These are phyloP conservation scores for Stagonosporopsis rhizophila DNA, from an alignment of 2,329 filamentous ascomycete genomes.

Conservation along the genomic window DNA sequence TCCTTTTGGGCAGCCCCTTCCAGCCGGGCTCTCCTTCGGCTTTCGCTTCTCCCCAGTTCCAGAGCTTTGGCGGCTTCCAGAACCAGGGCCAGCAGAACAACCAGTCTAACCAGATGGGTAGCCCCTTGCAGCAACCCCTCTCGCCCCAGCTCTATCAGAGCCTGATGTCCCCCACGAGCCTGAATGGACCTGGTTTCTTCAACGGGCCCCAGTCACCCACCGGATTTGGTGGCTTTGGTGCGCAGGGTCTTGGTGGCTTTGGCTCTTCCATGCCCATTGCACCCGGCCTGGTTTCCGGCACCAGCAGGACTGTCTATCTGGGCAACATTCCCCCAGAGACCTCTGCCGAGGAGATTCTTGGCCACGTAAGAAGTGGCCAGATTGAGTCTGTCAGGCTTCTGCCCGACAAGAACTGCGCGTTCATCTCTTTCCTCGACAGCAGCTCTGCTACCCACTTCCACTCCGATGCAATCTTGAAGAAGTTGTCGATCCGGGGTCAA, in stretches of 20 bases:
- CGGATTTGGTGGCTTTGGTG: conserved; percentile 70
- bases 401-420: conserved; percentile 99
- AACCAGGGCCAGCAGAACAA: conserved; percentile 67
- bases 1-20: conserved; percentile 94
- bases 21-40: conserved; percentile 91
- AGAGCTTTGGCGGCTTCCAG: conserved; percentile 76
- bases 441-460: conserved; percentile 99
- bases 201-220: conserved; percentile 87
- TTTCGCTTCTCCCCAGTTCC: conserved; percentile 91
- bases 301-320: conserved; percentile 94
- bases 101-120: conserved; percentile 69
- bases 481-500: conserved; percentile 96
- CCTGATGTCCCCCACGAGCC: conserved; percentile 84
- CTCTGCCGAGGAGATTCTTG: conserved; percentile 92
- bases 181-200: conserved; percentile 79
- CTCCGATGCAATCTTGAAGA: conserved; percentile 99
- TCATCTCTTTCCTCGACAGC: conserved; percentile 98
- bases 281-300: conserved; percentile 83
- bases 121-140: conserved; percentile 73
- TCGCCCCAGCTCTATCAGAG: conserved; percentile 85
- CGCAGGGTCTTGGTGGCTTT: conserved; percentile 67
- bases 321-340: conserved; percentile 99
- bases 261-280: conserved; percentile 78
- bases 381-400: conserved; percentile 98
- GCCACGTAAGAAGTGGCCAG: conserved; percentile 94